Percentiles rank a stretch among this genome's conserved stretches.
Conservation (phyloP, 2,329 filamentous ascomycete genomes). For the Botrytis fabae region DNA sequence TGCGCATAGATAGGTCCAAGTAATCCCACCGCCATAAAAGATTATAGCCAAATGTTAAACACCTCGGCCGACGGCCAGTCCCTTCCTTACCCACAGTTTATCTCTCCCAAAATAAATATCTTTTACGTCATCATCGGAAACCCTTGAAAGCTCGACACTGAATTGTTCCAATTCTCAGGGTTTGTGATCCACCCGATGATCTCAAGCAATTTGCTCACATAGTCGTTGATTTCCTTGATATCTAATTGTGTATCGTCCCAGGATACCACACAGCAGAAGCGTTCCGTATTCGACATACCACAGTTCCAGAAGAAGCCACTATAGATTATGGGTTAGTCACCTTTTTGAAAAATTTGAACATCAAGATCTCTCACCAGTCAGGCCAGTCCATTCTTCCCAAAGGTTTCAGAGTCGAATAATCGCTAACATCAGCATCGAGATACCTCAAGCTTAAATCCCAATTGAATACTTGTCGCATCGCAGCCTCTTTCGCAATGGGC, state of each 20-base stretch:
- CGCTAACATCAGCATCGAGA: background rate
- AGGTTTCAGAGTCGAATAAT: background rate
- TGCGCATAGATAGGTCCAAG: background rate
- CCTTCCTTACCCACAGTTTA: background rate
- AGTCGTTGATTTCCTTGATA: background rate
- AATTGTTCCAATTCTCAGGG: conserved; percentile 1
- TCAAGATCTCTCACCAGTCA: background rate
- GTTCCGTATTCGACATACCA: background rate
- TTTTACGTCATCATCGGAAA: conserved; percentile 14
- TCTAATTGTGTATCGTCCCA: conserved; percentile 8
- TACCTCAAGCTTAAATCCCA: background rate
- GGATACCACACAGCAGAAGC: background rate
- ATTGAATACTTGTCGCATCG: conserved; percentile 6
- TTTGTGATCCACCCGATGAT: conserved; percentile 10
- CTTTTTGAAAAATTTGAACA: background rate
- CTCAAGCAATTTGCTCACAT: conserved; percentile 17
- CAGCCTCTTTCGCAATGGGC: background rate
- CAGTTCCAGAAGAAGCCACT: conserved; percentile 9
- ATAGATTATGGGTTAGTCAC: background rate
- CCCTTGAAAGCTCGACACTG: conserved; percentile 6
- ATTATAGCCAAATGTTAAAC: background rate
- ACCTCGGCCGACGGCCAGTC: background rate
- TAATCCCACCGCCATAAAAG: background rate
- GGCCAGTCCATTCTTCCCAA: background rate
- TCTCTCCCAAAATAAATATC: background rate